phyloP scores from a whole-genome alignment of 768 basidiomycete species.

The Clathrus columnatus region DNA sequence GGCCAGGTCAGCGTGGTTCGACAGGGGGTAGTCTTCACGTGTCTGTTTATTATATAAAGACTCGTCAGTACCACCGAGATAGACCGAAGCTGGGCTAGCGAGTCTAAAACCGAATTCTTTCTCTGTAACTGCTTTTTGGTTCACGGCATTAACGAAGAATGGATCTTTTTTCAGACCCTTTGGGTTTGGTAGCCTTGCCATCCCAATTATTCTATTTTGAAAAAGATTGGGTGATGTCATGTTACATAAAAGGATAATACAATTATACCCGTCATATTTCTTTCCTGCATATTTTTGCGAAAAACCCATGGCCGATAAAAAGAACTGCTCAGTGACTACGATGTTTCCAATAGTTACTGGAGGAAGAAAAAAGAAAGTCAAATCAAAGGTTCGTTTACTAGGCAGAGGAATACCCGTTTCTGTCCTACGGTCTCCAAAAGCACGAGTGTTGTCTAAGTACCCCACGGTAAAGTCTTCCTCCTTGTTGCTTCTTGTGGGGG shows the following conservation, averaged over 20 bases:
- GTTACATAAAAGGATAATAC: not conserved
- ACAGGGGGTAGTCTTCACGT: slow-evolving; percentile 24
- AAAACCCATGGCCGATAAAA: slow-evolving; percentile 21
- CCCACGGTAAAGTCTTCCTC: too few species aligned
- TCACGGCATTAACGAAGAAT: slow-evolving; percentile 17
- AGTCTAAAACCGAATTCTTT: slow-evolving; percentile 23
- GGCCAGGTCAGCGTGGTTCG: slow-evolving; percentile 13
- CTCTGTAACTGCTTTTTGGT: slow-evolving; percentile 13
- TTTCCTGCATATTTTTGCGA: slow-evolving; percentile 15
- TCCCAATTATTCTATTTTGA: not conserved
- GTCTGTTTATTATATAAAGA: slow-evolving; percentile 24
- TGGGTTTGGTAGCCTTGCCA: slow-evolving; percentile 17
- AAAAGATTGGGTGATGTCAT: not conserved
- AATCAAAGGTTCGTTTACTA: too few species aligned
- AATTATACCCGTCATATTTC: slow-evolving; percentile 17
- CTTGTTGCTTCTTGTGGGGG: too few species aligned
- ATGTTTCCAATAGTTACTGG: not conserved
- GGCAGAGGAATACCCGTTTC: too few species aligned
- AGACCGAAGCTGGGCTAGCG: slow-evolving; percentile 22
- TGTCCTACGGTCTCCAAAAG: too few species aligned
- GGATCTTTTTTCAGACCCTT: slow-evolving; percentile 18
- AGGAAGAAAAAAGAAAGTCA: too few species aligned
- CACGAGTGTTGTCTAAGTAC: too few species aligned
- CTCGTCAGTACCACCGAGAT: slow-evolving; percentile 28
- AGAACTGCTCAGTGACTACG: slow-evolving; percentile 14